A percentile compares a stretch with the other conserved stretches of the same genome.
phyloP scores from a whole-genome alignment of 441 rosid genomes.

The Codiaeum variegatum region DNA sequence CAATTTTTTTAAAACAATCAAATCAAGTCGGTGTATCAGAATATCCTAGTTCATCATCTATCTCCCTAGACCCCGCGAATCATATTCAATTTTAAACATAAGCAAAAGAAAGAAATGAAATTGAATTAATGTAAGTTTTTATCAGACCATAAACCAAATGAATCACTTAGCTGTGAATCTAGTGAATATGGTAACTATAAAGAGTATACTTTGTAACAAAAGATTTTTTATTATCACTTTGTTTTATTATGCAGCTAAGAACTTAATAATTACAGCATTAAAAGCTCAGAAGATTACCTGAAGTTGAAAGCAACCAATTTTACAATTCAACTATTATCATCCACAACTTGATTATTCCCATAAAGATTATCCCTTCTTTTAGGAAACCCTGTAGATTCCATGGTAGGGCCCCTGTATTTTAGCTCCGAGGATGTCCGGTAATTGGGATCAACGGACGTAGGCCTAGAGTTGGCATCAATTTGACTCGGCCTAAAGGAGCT shows the following conservation, averaged over 20 bases:
- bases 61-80: no score
- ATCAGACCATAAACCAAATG: not conserved
- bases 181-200: not conserved
- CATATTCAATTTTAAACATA: not conserved
- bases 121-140: not conserved
- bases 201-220: not conserved
- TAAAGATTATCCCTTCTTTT: slow-evolving; percentile 65
- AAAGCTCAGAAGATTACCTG: slow-evolving; percentile 20
- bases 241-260: slow-evolving; percentile 11
- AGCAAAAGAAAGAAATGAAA: not conserved
- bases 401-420: slow-evolving; percentile 51
- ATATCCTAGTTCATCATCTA: no score
- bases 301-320: not conserved
- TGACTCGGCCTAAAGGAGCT: slow-evolving; percentile 52
- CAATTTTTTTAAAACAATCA: no score
- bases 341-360: slow-evolving; percentile 54
- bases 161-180: not conserved
- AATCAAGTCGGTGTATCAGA: no score
- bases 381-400: slow-evolving; percentile 65
- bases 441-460: slow-evolving; percentile 55
- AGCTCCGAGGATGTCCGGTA: slow-evolving; percentile 59
- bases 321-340: slow-evolving; percentile 22
- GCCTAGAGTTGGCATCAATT: slow-evolving; percentile 50
- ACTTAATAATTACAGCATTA: slow-evolving; percentile 26
- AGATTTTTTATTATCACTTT: not conserved